Evolutionary conservation across 78 protist genomes (phyloP).

Genomic region (Chrysochromulina tobinii): DNA sequence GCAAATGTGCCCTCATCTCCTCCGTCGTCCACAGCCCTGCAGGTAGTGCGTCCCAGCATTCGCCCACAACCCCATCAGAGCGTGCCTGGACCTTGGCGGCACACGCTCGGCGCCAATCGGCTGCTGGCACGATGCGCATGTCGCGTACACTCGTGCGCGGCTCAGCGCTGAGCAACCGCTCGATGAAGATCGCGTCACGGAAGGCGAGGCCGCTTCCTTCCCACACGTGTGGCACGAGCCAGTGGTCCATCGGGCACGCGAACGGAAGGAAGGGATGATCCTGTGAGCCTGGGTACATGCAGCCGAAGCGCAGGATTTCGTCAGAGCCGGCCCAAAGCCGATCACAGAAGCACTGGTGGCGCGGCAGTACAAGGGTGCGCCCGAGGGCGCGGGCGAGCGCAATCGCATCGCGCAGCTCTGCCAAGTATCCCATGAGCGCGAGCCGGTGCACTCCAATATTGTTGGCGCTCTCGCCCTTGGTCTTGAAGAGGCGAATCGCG

Average conservation of each 20-base stretch:
- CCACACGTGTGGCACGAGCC: neutral
- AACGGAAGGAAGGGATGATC: neutral
- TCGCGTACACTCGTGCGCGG: neutral
- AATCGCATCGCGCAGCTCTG: neutral
- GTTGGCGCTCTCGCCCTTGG: neutral
- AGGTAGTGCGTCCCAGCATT: neutral
- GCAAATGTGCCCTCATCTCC: too few species aligned
- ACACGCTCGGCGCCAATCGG: too few species aligned
- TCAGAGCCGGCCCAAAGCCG: neutral
- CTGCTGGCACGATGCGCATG: too few species aligned
- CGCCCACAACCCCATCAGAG: too few species aligned
- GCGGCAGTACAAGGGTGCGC: conserved; percentile 20
- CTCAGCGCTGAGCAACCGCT: neutral
- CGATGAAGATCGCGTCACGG: conserved; percentile 10
- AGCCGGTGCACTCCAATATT: neutral
- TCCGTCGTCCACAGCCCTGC: neutral
- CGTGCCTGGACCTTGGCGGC: too few species aligned
- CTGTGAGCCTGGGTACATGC: conserved; percentile 14
- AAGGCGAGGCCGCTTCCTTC: neutral
- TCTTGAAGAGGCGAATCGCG: neutral
- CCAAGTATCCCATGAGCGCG: neutral
- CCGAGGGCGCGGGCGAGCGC: conserved; percentile 20
- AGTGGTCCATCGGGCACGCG: conserved; percentile 8
- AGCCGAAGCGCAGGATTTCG: neutral
- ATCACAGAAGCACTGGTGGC: neutral